Evolutionary conservation across 495 filamentous ascomycete species (phyloP).

Genomic region (Apiosordaria backusii): DNA sequence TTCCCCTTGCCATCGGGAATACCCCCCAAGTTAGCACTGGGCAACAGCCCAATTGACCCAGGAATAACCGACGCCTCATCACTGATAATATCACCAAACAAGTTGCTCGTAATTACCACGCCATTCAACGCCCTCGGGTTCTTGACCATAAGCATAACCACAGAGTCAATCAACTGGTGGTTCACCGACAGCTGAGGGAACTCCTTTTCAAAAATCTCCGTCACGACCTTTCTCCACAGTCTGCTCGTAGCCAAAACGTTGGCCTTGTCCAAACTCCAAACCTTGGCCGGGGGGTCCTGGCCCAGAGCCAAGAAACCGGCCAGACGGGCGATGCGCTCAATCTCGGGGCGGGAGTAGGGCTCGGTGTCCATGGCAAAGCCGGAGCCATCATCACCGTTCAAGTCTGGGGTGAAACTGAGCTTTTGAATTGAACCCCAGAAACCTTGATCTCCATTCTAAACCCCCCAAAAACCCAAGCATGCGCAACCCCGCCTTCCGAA

Average conservation of each 20-base stretch:
- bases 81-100: conserved; percentile 95
- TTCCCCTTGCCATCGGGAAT: conserved; percentile 74
- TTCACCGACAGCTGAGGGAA: conserved; percentile 81
- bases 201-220: conserved; percentile 77
- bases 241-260: conserved; percentile 90
- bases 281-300: conserved; percentile 72
- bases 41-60: conserved; percentile 83
- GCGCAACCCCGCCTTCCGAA: not conserved
- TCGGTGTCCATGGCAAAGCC: conserved; percentile 84
- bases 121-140: conserved; percentile 88
- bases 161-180: conserved; percentile 93
- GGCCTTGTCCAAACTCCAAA: conserved; percentile 93
- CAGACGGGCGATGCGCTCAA: conserved; percentile 83
- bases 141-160: conserved; percentile 97
- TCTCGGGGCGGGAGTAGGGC: conserved; percentile 81
- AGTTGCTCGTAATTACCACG: conserved; percentile 87
- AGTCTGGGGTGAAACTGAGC: too few species aligned
- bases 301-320: conserved; percentile 79
- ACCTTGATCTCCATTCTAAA: not conserved
- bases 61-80: conserved; percentile 97
- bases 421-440: not conserved
- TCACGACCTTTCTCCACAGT: conserved; percentile 85
- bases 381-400: conserved; percentile 41
- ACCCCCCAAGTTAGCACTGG: conserved; percentile 81
- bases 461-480: too few species aligned